phyloP scores from a whole-genome alignment of 2,329 filamentous ascomycete species.

The Chrysosporium queenslandicum region DNA sequence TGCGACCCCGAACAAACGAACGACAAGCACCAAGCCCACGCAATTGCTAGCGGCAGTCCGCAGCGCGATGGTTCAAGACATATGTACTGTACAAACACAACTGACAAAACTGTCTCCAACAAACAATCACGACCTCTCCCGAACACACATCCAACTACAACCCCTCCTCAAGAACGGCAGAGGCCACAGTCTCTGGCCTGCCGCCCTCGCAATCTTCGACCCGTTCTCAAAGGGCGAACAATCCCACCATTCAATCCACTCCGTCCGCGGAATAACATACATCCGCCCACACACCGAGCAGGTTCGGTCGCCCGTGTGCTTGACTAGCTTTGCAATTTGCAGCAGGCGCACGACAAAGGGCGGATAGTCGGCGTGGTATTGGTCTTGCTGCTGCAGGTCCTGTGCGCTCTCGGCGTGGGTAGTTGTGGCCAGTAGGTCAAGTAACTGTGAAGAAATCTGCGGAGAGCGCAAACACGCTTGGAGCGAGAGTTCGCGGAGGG shows the following conservation, averaged over 20 bases:
- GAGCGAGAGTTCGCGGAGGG: constrained; percentile 36
- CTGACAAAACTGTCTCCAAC: not conserved
- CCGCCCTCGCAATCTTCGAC: constrained; percentile 25
- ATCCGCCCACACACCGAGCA: constrained; percentile 35
- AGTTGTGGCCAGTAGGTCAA: constrained; percentile 19
- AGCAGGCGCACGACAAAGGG: constrained; percentile 29
- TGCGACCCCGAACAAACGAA: no score
- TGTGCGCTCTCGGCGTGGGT: constrained; percentile 14
- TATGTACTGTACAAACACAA: not conserved
- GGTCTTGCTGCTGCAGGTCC: no score
- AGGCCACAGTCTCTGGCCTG: constrained; percentile 27
- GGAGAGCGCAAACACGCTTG: constrained; percentile 29
- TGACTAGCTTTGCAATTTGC: constrained; percentile 27
- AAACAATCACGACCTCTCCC: not conserved
- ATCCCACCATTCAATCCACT: constrained; percentile 41
- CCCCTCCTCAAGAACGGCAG: constrained; percentile 34
- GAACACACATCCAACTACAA: constrained; percentile 33
- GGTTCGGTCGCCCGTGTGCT: constrained; percentile 29
- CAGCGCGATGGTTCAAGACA: no score
- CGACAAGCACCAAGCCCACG: no score
- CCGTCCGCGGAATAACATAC: constrained; percentile 34
- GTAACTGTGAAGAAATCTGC: constrained; percentile 30
- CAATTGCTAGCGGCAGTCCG: no score
- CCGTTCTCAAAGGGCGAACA: constrained; percentile 33
- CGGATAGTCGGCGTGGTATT: constrained; percentile 24